These are phyloP conservation scores for Solanum medicagineum DNA, from an alignment of 257 asterid species.

Conservation along the genomic window DNA sequence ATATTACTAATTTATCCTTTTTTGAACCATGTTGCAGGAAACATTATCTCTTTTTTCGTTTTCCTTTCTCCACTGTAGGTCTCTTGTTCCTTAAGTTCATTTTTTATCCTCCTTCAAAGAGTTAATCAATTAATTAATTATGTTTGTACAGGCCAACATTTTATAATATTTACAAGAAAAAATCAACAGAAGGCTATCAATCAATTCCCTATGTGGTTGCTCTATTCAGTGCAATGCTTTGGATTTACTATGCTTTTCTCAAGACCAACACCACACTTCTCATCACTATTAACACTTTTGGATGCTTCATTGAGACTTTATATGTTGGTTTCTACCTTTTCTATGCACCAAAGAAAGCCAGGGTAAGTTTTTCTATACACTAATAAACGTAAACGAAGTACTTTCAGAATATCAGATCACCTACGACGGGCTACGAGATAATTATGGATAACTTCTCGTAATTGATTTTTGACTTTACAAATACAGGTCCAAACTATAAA, in stretches of 20 bases:
- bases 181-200: conserved; percentile 33
- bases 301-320: conserved; percentile 29
- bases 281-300: conserved; percentile 40
- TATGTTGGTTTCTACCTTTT: conserved; percentile 24
- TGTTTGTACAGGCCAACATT: conserved; percentile 31
- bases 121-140: background rate
- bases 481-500: conserved; percentile 39
- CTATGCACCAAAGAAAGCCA: conserved; percentile 23
- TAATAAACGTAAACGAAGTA: background rate
- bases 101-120: background rate
- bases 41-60: conserved; percentile 27
- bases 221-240: conserved; percentile 29
- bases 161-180: conserved; percentile 25
- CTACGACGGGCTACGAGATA: background rate
- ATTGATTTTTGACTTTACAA: background rate
- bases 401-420: background rate
- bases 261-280: conserved; percentile 37
- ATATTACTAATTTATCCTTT: background rate
- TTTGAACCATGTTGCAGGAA: conserved; percentile 18
- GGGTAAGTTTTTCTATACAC: conserved; percentile 7
- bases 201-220: conserved; percentile 32
- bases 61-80: conserved; percentile 41
- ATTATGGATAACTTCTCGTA: no score
- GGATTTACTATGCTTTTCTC: conserved; percentile 43
- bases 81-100: background rate